Percentiles rank a stretch among this genome's conserved stretches.
Conservation (phyloP, 2,329 filamentous ascomycete species). For the Fusarium sp. region DNA sequence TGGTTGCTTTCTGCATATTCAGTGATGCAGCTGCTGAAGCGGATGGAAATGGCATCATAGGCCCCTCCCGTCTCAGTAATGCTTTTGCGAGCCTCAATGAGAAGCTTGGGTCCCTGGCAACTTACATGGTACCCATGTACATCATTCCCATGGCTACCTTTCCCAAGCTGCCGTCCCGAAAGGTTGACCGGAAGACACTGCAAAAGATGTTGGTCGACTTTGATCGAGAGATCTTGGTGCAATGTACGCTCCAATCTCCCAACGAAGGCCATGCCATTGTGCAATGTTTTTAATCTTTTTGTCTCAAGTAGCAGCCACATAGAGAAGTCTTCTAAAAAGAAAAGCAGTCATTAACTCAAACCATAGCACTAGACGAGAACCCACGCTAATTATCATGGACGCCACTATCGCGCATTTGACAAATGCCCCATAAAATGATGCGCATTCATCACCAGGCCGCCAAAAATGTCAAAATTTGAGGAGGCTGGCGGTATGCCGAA, state of each 20-base stretch:
- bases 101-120: not conserved
- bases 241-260: not conserved
- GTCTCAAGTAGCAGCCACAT: too few species aligned
- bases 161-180: not conserved
- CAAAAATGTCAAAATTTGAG: too few species aligned
- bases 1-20: not conserved
- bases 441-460: too few species aligned
- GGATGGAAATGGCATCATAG: not conserved
- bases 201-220: not conserved
- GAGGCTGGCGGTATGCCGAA: too few species aligned
- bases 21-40: accelerated
- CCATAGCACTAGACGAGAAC: too few species aligned
- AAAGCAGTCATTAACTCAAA: too few species aligned
- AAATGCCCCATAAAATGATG: too few species aligned
- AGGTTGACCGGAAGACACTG: conserved; percentile 1
- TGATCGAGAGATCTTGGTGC: not conserved
- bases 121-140: conserved; percentile 3
- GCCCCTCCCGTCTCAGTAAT: not conserved
- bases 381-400: too few species aligned
- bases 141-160: not conserved
- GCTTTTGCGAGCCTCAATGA: not conserved
- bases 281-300: too few species aligned
- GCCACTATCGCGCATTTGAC: too few species aligned
- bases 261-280: not conserved
- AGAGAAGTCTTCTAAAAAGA: too few species aligned